phyloP scores from a whole-genome alignment of 2,329 filamentous ascomycete genomes.

The Penicillium brasilianum region DNA sequence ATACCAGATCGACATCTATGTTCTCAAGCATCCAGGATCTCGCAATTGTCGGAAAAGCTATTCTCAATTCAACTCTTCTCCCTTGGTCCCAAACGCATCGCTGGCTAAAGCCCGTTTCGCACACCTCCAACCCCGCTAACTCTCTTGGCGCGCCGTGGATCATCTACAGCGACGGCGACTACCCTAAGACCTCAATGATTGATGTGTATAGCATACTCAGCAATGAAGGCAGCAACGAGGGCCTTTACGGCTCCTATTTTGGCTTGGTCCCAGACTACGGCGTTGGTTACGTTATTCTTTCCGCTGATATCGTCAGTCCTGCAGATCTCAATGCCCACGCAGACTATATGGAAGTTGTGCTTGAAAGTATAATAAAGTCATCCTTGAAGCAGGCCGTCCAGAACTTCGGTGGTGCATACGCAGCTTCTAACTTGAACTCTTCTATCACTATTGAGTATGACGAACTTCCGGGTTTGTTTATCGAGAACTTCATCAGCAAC shows the following conservation, averaged over 20 bases:
- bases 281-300: constrained; percentile 43
- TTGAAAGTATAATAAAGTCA: constrained; percentile 32
- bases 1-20: constrained; percentile 35
- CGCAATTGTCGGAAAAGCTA: constrained; percentile 44
- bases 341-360: constrained; percentile 33
- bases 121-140: constrained; percentile 41
- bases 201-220: constrained; percentile 42
- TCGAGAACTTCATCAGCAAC: constrained; percentile 25
- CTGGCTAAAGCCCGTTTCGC: constrained; percentile 50
- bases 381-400: constrained; percentile 11
- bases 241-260: constrained; percentile 41
- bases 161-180: constrained; percentile 37
- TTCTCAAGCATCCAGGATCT: constrained; percentile 45
- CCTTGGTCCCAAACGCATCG: constrained; percentile 39
- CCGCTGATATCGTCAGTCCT: constrained; percentile 26
- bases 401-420: constrained; percentile 16
- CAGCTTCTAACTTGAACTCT: constrained; percentile 3
- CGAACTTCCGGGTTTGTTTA: constrained; percentile 19
- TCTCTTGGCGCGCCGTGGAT: constrained; percentile 46
- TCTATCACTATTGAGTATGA: constrained; percentile 28
- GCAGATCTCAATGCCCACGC: constrained; percentile 33
- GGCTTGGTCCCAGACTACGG: constrained; percentile 43
- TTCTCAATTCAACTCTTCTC: constrained; percentile 46
- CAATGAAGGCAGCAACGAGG: constrained; percentile 36
- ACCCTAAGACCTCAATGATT: constrained; percentile 32